phyloP scores from a whole-genome alignment of 179 eudicot genomes.

The Beta macrorhiza region DNA sequence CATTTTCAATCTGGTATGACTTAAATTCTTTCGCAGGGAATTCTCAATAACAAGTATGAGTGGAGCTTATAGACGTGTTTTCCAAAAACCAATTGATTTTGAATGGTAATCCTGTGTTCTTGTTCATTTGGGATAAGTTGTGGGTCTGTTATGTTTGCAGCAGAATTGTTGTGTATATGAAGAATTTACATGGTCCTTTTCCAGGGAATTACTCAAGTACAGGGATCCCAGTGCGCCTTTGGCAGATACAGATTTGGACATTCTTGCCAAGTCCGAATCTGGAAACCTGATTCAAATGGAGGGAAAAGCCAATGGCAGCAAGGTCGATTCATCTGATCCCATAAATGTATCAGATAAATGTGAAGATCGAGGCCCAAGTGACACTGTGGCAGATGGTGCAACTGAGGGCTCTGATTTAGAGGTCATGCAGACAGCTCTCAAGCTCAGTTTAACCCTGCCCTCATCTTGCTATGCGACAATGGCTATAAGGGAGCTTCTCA shows the following conservation, averaged over 20 bases:
- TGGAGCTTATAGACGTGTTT: slow-evolving; percentile 83
- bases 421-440: slow-evolving; percentile 65
- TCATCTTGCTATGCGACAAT: slow-evolving; percentile 94
- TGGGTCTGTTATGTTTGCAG: slow-evolving; percentile 4
- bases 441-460: slow-evolving; percentile 85
- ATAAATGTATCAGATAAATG: slow-evolving; percentile 18
- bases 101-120: slow-evolving; percentile 59
- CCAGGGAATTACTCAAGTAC: slow-evolving; percentile 77
- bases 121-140: neutral
- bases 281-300: slow-evolving; percentile 18
- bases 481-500: slow-evolving; percentile 98
- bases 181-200: neutral
- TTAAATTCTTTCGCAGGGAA: slow-evolving; percentile 49
- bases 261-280: slow-evolving; percentile 41
- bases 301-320: slow-evolving; percentile 28
- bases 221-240: slow-evolving; percentile 66
- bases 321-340: slow-evolving; percentile 17
- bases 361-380: slow-evolving; percentile 12
- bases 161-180: slow-evolving; percentile 5
- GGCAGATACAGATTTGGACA: slow-evolving; percentile 80
- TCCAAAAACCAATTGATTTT: slow-evolving; percentile 80
- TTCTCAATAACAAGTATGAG: slow-evolving; percentile 85
- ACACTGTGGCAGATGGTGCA: slow-evolving; percentile 28
- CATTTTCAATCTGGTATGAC: neutral
- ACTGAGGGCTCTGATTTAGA: slow-evolving; percentile 36